These are phyloP conservation scores for Astrothelium macrocarpum DNA, from an alignment of 495 filamentous ascomycete genomes.

Conservation along the genomic window DNA sequence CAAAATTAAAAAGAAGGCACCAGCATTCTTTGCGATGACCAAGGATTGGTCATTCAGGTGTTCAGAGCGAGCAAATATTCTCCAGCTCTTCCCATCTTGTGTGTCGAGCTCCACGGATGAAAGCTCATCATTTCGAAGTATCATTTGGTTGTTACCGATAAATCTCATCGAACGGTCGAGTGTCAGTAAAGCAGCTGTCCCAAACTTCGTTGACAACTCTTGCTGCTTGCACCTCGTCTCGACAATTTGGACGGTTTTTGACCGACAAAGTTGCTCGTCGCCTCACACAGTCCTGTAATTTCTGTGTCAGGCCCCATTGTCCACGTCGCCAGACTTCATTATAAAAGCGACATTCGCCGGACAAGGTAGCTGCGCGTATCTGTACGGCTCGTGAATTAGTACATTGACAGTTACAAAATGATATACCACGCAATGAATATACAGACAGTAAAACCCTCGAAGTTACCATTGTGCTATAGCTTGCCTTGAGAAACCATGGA, in stretches of 20 bases:
- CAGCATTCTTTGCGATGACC: too few relatives aligned
- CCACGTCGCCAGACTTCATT: constrained; percentile 72
- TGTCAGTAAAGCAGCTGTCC: constrained; percentile 93
- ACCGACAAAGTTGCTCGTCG: constrained; percentile 70
- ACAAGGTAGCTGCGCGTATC: constrained; percentile 87
- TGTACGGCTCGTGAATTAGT: constrained; percentile 24
- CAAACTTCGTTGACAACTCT: constrained; percentile 93
- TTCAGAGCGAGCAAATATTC: background rate
- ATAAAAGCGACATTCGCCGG: constrained; percentile 87
- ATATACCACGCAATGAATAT: too few relatives aligned
- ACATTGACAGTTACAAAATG: background rate
- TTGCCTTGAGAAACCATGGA: background rate
- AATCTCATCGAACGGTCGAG: constrained; percentile 90
- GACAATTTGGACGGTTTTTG: constrained; percentile 61
- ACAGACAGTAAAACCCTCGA: too few relatives aligned
- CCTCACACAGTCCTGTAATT: constrained; percentile 87
- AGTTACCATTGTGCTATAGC: too few relatives aligned
- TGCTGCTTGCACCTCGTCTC: constrained; percentile 76
- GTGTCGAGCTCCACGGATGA: background rate
- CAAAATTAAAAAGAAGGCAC: background rate
- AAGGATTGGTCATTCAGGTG: background rate
- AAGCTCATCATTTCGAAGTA: background rate
- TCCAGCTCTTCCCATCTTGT: too few relatives aligned
- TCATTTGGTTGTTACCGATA: constrained; percentile 54
- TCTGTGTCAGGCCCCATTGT: constrained; percentile 80